Conservation (phyloP, 768 basidiomycete species). For the Russula sp. region DNA sequence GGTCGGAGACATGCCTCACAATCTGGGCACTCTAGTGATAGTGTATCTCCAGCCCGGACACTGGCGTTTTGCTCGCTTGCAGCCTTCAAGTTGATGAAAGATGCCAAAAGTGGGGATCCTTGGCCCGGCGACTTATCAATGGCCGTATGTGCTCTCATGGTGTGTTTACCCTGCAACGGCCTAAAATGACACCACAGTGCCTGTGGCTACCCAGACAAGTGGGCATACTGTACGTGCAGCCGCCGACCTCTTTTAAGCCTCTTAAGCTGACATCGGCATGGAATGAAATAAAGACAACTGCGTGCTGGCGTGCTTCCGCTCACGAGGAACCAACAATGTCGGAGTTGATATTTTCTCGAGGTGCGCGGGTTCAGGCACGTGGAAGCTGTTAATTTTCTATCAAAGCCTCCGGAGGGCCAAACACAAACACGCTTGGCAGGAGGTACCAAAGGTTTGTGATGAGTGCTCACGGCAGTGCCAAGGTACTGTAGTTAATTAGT, state of each 20-base stretch:
- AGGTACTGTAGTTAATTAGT: background rate
- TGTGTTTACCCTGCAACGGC: background rate
- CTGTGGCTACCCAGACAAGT: background rate
- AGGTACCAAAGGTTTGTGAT: no score
- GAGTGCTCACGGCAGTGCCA: background rate
- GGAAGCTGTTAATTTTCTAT: background rate
- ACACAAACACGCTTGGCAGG: no score
- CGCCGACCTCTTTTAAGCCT: no score
- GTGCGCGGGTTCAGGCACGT: slow-evolving; percentile 5
- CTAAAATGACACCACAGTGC: background rate
- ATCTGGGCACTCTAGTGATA: background rate
- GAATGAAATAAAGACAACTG: background rate
- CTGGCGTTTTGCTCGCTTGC: background rate
- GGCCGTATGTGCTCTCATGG: background rate
- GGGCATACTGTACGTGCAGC: background rate
- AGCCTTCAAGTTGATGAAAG: background rate
- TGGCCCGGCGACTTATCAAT: background rate
- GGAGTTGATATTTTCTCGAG: slow-evolving; percentile 17
- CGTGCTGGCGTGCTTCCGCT: slow-evolving; percentile 4
- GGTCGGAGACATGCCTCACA: background rate
- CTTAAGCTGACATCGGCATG: slow-evolving; percentile 8
- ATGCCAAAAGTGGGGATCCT: background rate
- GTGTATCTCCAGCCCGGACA: background rate
- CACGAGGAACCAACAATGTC: slow-evolving; percentile 5
- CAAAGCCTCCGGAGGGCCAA: background rate